Evolutionary conservation across 1,139 yeast genomes (phyloP), one percentile per base, ranked within the genome.

Genomic region (Candida smagusa): DNA sequence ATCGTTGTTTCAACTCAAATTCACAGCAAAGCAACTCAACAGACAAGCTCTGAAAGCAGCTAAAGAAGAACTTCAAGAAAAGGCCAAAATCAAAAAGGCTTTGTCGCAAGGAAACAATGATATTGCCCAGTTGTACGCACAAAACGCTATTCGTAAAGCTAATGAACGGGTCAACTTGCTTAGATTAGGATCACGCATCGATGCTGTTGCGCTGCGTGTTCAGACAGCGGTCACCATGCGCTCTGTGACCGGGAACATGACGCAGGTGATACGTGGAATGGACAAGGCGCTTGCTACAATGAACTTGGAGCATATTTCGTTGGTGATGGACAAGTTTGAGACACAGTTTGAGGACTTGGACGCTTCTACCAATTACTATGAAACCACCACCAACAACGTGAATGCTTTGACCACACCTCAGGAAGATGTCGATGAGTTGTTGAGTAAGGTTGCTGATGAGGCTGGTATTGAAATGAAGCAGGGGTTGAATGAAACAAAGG

Each of bases 191-290:
- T 86, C 96, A 0, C 66, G 97, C 40, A 87, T 94, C 25, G 99
- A 94, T 60, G 94, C 97, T 0, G 98, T 94, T 22, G 96, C 97
- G 0, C 84, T 95, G 7, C 67, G 98, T 42, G 96, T 94, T 2
- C 97, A 92, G 54, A 94, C 98, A 0, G 97, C 98, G 0, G 97
- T 90, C 4, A 90, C 97, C 0, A 92, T 92, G 98, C 74, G 96
- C 49, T 79, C 85, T 36, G 96, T 92, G 6, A 87, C 96, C 0
- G 92, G 94, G 0, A 90, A 89, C 51, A 92, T 94, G 97, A 78
- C 94, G 4, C 82, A 78, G 42, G 97, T 92, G 7, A 94, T 94
- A 37, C 79, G 74, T 52, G 97, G 97, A 9, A 92, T 94, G 98
- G 98, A 94, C 58, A 82, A 79, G 52, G 98, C 98, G 0, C 75